Base-by-base conservation (phyloP, 192 early-diverging fungal genomes). In the Phycomyces nitens region DNA sequence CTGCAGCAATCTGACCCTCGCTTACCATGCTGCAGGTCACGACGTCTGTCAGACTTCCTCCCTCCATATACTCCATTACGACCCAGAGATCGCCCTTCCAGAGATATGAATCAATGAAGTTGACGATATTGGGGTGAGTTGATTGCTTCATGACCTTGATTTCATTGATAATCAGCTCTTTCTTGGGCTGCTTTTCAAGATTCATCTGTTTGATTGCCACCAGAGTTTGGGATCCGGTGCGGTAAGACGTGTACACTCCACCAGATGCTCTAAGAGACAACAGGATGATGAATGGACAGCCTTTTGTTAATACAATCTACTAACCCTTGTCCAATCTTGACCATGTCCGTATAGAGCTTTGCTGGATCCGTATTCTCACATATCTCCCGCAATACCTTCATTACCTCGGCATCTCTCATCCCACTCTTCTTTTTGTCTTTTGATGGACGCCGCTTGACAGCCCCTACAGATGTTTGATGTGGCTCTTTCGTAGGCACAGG, bases 181-280 rank as follows among this genome's bases (percentile, higher is more conserved):
- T 95, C 72, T 95, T 95, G 34, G 94, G 93, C 77, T 98, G 96
- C 73, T 92, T 86, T 73, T 94, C 87, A 49, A 98, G 75, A 61
- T 95, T 92, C 92, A 96, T 98, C 75, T 95, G 93, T 76, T 98
- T 98, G 71, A 98, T 95, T 0, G 94, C 96, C 0, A 96, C 96
- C 3, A 78, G 70, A n/a, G 76, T 73, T 20, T 74, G 73, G 23
- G 75, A 67, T 22, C 73, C 71, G 26, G 58, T 58, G 26, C 85
- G 84, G 74, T 89, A 86, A 6, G 95, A 91, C 2, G 87, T 93
- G 62, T 85, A 96, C n/a, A 98, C 95, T 24, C 90, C 88, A 40
- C 94, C 95, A 49, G 94, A 98, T 18, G 95, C 95, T 6, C 92
- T 89, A 53, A 26, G 5, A 56, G 47, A 24, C 5, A 20, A 41